A percentile compares a stretch with the other conserved stretches of the same genome.
Evolutionary conservation across 2,329 filamentous ascomycete genomes (phyloP).

Genomic region (Cadophora luteo-olivacea): DNA sequence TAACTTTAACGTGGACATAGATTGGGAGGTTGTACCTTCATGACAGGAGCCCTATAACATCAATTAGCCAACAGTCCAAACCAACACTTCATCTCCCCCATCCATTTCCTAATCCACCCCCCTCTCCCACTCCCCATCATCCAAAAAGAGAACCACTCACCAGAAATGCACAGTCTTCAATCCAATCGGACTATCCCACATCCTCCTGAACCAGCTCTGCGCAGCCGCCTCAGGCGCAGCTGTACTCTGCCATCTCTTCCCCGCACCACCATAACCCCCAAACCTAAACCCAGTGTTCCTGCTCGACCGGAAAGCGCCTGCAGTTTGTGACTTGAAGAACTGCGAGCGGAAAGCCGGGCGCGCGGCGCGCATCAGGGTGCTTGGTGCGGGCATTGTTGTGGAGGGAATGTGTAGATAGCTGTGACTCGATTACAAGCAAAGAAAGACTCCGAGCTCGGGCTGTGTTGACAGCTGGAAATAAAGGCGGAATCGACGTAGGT

Average conservation of each 20-base stretch:
- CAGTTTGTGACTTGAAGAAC: conserved; percentile 58
- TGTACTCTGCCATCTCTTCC: conserved; percentile 76
- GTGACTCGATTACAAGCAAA: conserved; percentile 14
- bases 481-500: not conserved
- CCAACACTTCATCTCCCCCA: not conserved
- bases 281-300: conserved; percentile 44
- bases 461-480: not conserved
- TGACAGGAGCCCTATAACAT: conserved; percentile 79
- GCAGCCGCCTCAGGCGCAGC: conserved; percentile 49
- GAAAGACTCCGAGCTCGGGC: conserved; percentile 3
- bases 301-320: conserved; percentile 49
- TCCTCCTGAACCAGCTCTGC: conserved; percentile 71
- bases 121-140: not conserved
- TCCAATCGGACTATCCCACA: conserved; percentile 84
- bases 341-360: conserved; percentile 58
- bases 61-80: conserved; percentile 27
- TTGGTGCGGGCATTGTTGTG: conserved; percentile 36
- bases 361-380: conserved; percentile 56
- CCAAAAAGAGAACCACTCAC: conserved; percentile 54
- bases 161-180: conserved; percentile 98
- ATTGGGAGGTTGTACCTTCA: conserved; percentile 67
- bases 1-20: not conserved
- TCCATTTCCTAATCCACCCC: not conserved
- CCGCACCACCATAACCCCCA: conserved; percentile 34
- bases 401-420: not conserved